Percentiles rank a stretch among this genome's conserved stretches.
phyloP scores from a whole-genome alignment of 108 stramenopile species.

The Discostella pseudostelligera region DNA sequence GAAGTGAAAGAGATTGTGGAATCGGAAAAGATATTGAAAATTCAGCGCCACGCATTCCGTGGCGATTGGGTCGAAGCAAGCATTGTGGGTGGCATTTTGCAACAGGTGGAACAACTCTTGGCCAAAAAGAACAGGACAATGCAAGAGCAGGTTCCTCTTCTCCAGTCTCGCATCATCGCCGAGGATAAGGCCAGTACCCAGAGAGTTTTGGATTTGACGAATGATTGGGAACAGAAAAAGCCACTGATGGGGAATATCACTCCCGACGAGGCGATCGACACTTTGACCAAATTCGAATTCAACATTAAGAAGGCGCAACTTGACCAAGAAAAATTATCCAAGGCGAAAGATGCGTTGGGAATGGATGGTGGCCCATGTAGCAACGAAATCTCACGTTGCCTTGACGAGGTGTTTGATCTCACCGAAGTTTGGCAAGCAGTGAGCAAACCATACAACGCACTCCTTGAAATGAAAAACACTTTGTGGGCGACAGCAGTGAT shows the following conservation, averaged over 20 bases:
- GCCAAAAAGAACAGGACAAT: constrained; percentile 78
- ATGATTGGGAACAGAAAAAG: constrained; percentile 82
- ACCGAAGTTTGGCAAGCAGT: constrained; percentile 93
- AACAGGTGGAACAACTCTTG: constrained; percentile 87
- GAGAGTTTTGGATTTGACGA: constrained; percentile 65
- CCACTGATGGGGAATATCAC: constrained; percentile 83
- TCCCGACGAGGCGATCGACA: constrained; percentile 80
- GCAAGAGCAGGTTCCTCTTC: constrained; percentile 89
- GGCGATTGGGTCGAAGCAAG: constrained; percentile 92
- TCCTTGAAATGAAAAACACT: constrained; percentile 83
- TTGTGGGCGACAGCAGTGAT: constrained; percentile 85
- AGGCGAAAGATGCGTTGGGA: constrained; percentile 87
- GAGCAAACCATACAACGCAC: constrained; percentile 54
- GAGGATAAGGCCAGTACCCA: constrained; percentile 87
- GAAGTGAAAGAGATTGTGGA: constrained; percentile 65
- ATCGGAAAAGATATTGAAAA: constrained; percentile 85
- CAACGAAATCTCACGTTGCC: constrained; percentile 55
- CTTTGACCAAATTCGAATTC: constrained; percentile 81
- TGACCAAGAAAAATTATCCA: constrained; percentile 77
- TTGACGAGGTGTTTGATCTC: constrained; percentile 81
- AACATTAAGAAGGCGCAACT: constrained; percentile 70
- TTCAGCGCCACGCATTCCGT: constrained; percentile 85
- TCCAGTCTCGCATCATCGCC: constrained; percentile 89
- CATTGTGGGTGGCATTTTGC: constrained; percentile 77
- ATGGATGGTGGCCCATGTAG: constrained; percentile 65